These are phyloP conservation scores for Silene uniflora DNA, from an alignment of 148 eudicot species.

Conservation along the genomic window DNA sequence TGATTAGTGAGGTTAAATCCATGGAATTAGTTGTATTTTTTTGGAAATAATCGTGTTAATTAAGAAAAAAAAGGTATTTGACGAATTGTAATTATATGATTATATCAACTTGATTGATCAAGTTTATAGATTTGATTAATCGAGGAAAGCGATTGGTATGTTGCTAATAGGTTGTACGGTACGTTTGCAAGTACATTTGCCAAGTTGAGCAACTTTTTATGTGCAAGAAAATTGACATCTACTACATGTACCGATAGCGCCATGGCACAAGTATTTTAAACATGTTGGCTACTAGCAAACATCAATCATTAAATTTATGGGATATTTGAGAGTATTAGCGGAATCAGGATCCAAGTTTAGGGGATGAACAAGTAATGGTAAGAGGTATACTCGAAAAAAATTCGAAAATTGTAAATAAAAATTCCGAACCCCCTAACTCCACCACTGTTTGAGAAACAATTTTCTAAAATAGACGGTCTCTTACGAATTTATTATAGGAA, in stretches of 20 bases:
- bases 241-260: background rate
- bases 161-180: slow-evolving; percentile 5
- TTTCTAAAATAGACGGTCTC: no score
- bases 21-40: slow-evolving; percentile 11
- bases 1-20: slow-evolving; percentile 5
- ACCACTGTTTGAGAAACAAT: no score
- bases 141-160: background rate
- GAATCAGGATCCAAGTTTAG: no score
- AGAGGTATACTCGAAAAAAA: no score
- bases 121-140: background rate
- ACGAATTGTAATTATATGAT: background rate
- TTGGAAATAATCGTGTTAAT: background rate
- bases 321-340: no score
- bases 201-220: background rate
- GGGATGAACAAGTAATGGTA: no score
- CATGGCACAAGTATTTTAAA: background rate
- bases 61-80: background rate
- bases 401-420: no score
- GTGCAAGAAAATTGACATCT: background rate
- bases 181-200: background rate
- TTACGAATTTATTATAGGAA: no score
- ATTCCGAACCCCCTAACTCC: no score
- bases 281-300: background rate
- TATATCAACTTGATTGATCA: background rate
- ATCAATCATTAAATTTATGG: background rate